Evolutionary conservation across 208 protist species (phyloP), one percentile per base, ranked within the genome.

Genomic region (Leishmania aethiopica): DNA sequence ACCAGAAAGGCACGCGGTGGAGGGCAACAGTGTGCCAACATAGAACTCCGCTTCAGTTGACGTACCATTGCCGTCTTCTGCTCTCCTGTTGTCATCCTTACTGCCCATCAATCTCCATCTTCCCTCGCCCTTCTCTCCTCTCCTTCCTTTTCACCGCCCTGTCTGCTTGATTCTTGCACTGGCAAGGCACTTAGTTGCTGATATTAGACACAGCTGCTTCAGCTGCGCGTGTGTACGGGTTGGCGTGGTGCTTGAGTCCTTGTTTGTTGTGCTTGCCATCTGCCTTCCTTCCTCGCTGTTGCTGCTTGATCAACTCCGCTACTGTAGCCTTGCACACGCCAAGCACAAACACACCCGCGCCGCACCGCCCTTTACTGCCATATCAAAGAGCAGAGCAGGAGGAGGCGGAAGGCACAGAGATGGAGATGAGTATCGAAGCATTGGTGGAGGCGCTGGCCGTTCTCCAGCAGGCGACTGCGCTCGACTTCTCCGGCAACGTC

Each of bases 401-500:
- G 28, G 13, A 35, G 40, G 37, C 45, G 45, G 55, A 35, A 8
- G 28, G 40, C 45, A 74, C 25, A 74, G 73, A 40, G 42, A 87
- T 85, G 71, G 85, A 84, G 76, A 83, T 62, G 49, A 82, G 81
- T 37, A 49, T 86, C 19, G 91, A 95, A 78, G 84, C 80, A 17
- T 87, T 97, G 69, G 87, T 88, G 42, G 90, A 96, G 80, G 83
- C 89, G n/a, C 86, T 97, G 53, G 84, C 88, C 2, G 79, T 95
- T 28, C 88, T 96, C 60, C 92, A 95, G 86, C 92, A 97, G 74
- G 94, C 86, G 28, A 94, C 81, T 59, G 87, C 92, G 15, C 85
- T 92, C 19, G 91, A 97, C 55, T 84, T 92, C 57, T 82, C 89
- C 28, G 90, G 88, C 53, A 83, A 94, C 17, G 80, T 80, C 19